Base-by-base conservation (phyloP, 352 stramenopile species). In the Albugo candida region DNA sequence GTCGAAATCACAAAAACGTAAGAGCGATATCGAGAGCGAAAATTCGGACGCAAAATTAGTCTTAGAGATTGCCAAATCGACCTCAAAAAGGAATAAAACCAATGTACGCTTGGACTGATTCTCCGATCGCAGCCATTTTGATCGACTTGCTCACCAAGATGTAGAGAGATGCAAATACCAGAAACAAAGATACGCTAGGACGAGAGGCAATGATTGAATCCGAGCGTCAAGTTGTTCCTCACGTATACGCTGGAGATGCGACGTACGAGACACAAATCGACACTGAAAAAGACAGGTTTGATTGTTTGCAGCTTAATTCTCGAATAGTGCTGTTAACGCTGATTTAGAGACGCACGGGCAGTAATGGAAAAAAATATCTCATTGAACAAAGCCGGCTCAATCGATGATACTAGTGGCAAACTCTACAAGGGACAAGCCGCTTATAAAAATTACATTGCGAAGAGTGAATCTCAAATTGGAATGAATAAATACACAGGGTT, bases 401-500 rank as follows among this genome's bases (percentile, higher is more conserved):
- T 72, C 11, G 70, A 81, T 10, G 48, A 59, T 13, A 57, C 74
- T 35, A 88, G 73, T 58, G 76, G 76, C 8, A 82, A 81, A 19
- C 63, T 92, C 18, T 92, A 92, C 59, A 69, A 66, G 40, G 79
- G 79, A n/a, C 67, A 87, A 45, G 64, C 76, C 13, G 70, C 56
- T 16, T 92, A 92, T 61, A 86, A 88, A 53, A 88, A 82, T 56
- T 92, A 92, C 54, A 71, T 87, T 13, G 64, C 68, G 16, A 93
- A 93, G 59, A 87, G 87, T 38, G 79, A 88, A 41, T 77, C 73
- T 11, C 70, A 89, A 56, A 67, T 89, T 48, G 75, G 75, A 51
- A 85, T 83, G 64, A 91, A 91, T 60, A 93, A 92, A 60, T 89
- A 89, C 55, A 87, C 81, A 1, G 78, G 75, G 73, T 85, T 43